Evolutionary conservation across 768 basidiomycete genomes (phyloP).

Genomic region (Pleurotus citrinopileatus): DNA sequence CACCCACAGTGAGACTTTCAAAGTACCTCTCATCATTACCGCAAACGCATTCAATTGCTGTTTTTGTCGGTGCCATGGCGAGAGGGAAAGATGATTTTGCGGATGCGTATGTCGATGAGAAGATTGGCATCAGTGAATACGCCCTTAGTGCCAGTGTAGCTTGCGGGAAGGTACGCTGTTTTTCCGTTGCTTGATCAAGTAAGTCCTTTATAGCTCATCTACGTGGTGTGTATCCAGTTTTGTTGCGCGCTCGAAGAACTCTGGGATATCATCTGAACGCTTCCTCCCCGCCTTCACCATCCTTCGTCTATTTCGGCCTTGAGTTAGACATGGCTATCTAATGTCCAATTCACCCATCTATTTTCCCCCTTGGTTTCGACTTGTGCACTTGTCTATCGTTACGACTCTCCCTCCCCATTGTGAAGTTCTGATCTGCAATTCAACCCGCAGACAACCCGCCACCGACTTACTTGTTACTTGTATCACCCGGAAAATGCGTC

Average conservation of each 20-base stretch:
- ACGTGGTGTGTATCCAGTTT: conserved; percentile 51
- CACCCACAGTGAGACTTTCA: conserved; percentile 76
- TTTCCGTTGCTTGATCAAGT: neutral
- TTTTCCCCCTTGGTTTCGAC: conserved; percentile 10
- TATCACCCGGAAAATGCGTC: neutral
- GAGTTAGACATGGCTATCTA: neutral
- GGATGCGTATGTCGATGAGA: conserved; percentile 91
- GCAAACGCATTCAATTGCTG: conserved; percentile 83
- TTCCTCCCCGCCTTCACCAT: conserved; percentile 1
- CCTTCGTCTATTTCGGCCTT: conserved; percentile 9
- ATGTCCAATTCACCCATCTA: conserved; percentile 7
- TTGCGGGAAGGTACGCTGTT: conserved; percentile 79
- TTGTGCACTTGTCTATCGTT: conserved; percentile 22
- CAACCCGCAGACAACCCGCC: conserved; percentile 36
- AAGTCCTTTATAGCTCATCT: conserved; percentile 5
- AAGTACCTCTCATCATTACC: conserved; percentile 84
- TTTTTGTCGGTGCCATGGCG: conserved; percentile 99
- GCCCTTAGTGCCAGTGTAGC: conserved; percentile 91
- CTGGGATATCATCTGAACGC: conserved; percentile 83
- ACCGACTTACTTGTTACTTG: neutral
- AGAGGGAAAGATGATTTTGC: conserved; percentile 96
- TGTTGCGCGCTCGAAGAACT: conserved; percentile 92
- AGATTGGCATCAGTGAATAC: conserved; percentile 95
- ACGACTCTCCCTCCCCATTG: too few relatives aligned
- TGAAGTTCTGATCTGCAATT: conserved; percentile 43